phyloP scores from a whole-genome alignment of 1,284 basidiomycete genomes.

The Boletus sp. region DNA sequence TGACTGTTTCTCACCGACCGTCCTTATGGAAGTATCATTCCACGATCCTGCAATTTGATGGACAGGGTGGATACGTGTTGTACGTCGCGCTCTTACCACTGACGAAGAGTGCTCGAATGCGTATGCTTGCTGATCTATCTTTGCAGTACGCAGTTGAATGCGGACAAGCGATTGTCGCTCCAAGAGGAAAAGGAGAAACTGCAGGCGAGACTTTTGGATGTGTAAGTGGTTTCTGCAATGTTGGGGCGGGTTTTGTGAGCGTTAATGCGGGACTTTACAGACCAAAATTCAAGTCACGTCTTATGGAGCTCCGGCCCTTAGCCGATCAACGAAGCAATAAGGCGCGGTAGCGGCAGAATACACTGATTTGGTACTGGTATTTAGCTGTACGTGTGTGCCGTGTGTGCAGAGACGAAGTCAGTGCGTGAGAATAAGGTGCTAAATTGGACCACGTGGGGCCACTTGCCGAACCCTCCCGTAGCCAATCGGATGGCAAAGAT shows the following conservation, averaged over 20 bases:
- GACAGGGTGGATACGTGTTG: constrained; percentile 84
- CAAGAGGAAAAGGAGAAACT: constrained; percentile 93
- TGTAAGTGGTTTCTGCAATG: constrained; percentile 46
- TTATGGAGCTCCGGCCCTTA: constrained; percentile 59
- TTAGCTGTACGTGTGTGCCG: too few relatives aligned
- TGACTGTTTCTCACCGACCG: constrained; percentile 91
- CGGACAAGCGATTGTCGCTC: constrained; percentile 86
- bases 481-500: constrained; percentile 31
- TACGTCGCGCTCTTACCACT: constrained; percentile 40
- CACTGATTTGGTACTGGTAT: too few relatives aligned
- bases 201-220: constrained; percentile 77
- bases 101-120: not conserved
- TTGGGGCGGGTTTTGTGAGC: not conserved
- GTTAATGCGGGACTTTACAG: constrained; percentile 38
- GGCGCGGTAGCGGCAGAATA: not conserved
- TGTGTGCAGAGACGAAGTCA: too few relatives aligned
- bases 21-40: constrained; percentile 96
- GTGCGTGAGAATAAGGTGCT: constrained; percentile 7
- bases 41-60: constrained; percentile 88
- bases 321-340: constrained; percentile 15
- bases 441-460: not conserved
- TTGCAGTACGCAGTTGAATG: constrained; percentile 81
- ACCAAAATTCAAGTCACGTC: constrained; percentile 76
- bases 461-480: constrained; percentile 21
- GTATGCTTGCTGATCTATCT: constrained; percentile 1